phyloP scores from a whole-genome alignment of 2,329 filamentous ascomycete species.

The Grosmannia penicillata region DNA sequence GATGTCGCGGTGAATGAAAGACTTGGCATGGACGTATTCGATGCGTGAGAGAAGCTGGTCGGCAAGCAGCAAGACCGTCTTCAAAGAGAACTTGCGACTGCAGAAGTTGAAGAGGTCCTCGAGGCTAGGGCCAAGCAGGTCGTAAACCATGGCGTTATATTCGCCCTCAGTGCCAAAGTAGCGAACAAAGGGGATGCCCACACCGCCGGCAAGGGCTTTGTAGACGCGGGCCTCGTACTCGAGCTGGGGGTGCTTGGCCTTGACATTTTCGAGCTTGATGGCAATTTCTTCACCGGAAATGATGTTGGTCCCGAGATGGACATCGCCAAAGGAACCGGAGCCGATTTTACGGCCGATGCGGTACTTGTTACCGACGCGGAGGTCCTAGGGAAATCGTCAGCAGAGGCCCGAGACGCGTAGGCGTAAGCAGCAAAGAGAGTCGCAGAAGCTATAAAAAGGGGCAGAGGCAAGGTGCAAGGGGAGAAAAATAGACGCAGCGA shows the following conservation, averaged over 20 bases:
- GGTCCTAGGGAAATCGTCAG: too few species aligned
- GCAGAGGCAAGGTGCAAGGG: too few species aligned
- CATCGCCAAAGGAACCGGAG: slow-evolving; percentile 93
- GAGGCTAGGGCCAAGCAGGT: slow-evolving; percentile 85
- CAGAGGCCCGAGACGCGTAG: too few species aligned
- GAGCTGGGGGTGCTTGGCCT: slow-evolving; percentile 97
- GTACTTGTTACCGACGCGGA: slow-evolving; percentile 99
- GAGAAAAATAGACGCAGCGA: too few species aligned
- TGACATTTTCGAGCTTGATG: slow-evolving; percentile 98
- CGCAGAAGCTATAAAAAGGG: too few species aligned
- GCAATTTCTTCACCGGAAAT: slow-evolving; percentile 99
- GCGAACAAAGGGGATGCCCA: slow-evolving; percentile 95
- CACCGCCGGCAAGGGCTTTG: slow-evolving; percentile 81
- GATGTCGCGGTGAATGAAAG: slow-evolving; percentile 98
- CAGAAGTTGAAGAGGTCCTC: slow-evolving; percentile 99
- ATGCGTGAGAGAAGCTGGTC: slow-evolving; percentile 98
- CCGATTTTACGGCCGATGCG: slow-evolving; percentile 98
- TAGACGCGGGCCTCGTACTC: slow-evolving; percentile 97
- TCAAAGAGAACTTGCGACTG: slow-evolving; percentile 98
- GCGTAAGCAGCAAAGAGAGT: too few species aligned
- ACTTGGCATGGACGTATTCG: slow-evolving; percentile 99
- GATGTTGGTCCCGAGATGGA: slow-evolving; percentile 98
- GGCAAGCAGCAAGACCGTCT: slow-evolving; percentile 91
- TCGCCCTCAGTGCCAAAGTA: slow-evolving; percentile 99
- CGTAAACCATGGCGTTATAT: slow-evolving; percentile 99